Base-by-base conservation (phyloP, 1,284 basidiomycete species). In the Ceratobasidium sp. region DNA sequence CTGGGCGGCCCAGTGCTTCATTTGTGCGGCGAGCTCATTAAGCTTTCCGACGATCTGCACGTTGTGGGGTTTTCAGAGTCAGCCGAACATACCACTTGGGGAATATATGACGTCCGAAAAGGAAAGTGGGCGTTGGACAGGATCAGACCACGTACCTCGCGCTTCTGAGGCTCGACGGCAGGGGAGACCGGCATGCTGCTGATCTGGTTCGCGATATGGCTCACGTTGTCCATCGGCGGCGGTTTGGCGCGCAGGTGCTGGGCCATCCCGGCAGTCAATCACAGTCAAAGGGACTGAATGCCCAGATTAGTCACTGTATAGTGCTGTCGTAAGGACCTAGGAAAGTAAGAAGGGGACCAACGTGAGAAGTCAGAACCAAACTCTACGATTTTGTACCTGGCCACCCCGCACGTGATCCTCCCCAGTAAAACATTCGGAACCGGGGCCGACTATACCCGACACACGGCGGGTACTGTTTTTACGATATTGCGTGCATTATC, bases 131-230 rank as follows among this genome's bases (percentile, higher is more conserved):
- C 52, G 52, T 55, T 34, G 52, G 18, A 5, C 14, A 30, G 48
- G 53, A 57, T 57, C 36, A 26, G 53, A n/a, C n/a, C n/a, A 52
- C 65, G 52, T 14, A 69, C 65, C 65, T 69, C 65, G 39, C 65
- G 52, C 65, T 69, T 69, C 65, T 69, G 65, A 53, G 65, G 36
- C 52, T 69, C 65, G 39, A 53, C 65, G 39, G 53, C 36, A 69
- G 65, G 65, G 65, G 52, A 52, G 28, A 69, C 65, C 39, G 65
- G 53, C 65, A 69, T 32, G 41, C 28, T 28, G 39, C 39, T 58
- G 65, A 69, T 69, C 41, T 69, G 65, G 53, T 58, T 57, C 14
- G 65, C 52, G n/a, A 69, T 41, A 26, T 69, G 53, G 34, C 53
- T 41, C 39, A 58, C n/a, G n/a, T n/a, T n/a, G n/a, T n/a, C 41